These are phyloP conservation scores for Micractinium conductrix DNA, from an alignment of 139 green algal genomes.

Conservation along the genomic window DNA sequence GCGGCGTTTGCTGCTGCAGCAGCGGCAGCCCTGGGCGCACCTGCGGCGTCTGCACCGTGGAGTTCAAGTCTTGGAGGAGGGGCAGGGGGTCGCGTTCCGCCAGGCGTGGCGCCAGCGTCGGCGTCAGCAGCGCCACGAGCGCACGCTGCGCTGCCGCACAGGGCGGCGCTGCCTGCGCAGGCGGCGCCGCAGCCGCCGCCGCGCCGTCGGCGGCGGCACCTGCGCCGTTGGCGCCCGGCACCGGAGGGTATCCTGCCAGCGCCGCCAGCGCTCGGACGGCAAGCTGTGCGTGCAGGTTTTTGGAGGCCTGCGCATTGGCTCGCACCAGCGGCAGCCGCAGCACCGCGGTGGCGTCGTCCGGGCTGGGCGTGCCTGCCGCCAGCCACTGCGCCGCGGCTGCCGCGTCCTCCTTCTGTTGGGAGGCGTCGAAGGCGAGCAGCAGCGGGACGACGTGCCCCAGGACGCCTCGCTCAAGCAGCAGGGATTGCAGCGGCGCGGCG, in stretches of 20 bases:
- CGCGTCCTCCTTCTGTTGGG: conserved; percentile 38
- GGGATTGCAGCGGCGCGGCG: background rate
- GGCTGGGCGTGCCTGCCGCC: background rate
- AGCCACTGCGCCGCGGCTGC: background rate
- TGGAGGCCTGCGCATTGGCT: conserved; percentile 68
- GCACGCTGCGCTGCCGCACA: conserved; percentile 39
- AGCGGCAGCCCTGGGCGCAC: conserved; percentile 28
- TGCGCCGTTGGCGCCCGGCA: background rate
- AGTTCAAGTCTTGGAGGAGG: conserved; percentile 74
- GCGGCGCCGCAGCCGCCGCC: background rate
- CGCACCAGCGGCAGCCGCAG: conserved; percentile 40
- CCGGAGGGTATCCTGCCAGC: conserved; percentile 56
- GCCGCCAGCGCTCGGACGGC: conserved; percentile 71
- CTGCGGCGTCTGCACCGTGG: conserved; percentile 69
- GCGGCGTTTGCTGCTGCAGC: no score
- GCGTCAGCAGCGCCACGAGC: conserved; percentile 81
- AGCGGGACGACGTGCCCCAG: conserved; percentile 80
- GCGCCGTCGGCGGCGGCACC: background rate
- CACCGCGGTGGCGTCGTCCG: conserved; percentile 9
- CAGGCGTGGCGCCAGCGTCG: conserved; percentile 75
- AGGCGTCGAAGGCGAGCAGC: conserved; percentile 83
- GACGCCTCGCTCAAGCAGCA: conserved; percentile 66
- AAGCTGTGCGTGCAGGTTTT: conserved; percentile 80
- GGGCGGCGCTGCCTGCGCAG: background rate
- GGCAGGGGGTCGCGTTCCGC: conserved; percentile 60